Evolutionary conservation across 2,329 filamentous ascomycete genomes (phyloP).

Genomic region (Aspergillus sp.): DNA sequence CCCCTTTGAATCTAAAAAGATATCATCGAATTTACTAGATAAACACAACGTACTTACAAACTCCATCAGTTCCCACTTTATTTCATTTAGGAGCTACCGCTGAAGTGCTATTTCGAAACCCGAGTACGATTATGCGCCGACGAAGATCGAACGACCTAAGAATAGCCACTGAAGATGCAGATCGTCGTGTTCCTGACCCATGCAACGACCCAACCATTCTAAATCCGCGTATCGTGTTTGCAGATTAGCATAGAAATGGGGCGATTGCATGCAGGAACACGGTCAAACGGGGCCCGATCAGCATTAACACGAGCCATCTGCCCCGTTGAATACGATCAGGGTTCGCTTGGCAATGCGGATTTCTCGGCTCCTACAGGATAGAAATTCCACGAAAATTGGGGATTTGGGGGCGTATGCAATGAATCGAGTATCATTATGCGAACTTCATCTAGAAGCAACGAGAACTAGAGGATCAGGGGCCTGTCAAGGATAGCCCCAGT

Average conservation of each 20-base stretch:
- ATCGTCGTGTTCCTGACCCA: slow-evolving; percentile 1
- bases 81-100: too few relatives aligned
- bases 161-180: background rate
- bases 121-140: background rate
- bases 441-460: background rate
- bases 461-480: too few relatives aligned
- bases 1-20: too few relatives aligned
- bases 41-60: too few relatives aligned
- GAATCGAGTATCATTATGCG: background rate
- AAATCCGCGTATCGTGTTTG: background rate
- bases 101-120: background rate
- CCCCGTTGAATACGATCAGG: background rate
- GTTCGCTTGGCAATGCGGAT: background rate
- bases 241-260: background rate
- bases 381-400: background rate
- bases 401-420: background rate
- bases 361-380: background rate
- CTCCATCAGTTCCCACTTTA: too few relatives aligned
- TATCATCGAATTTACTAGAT: too few relatives aligned
- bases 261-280: background rate
- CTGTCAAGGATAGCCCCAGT: background rate
- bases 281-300: background rate
- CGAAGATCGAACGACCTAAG: background rate
- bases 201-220: background rate
- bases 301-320: background rate